Evolutionary conservation across 805 yeast genomes (phyloP).

Genomic region (Metschnikowia reukaufii): DNA sequence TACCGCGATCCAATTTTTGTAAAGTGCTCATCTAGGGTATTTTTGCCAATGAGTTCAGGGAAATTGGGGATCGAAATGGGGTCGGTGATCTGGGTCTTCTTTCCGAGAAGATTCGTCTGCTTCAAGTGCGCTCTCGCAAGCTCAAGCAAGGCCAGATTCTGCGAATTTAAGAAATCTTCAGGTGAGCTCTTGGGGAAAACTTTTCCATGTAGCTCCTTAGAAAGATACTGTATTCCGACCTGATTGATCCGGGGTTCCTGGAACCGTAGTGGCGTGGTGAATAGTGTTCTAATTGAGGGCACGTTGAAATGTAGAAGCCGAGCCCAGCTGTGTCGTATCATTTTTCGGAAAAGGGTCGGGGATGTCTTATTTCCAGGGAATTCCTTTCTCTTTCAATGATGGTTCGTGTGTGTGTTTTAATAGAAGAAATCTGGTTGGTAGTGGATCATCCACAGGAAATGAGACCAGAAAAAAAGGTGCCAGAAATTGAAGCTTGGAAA

Average conservation of each 20-base stretch:
- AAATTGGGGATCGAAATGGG: conserved; percentile 59
- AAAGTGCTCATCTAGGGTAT: conserved; percentile 82
- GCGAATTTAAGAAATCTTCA: conserved; percentile 28
- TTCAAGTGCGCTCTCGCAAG: conserved; percentile 61
- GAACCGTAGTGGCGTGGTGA: conserved; percentile 1
- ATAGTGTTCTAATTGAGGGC: background rate
- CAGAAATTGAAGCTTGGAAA: background rate
- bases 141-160: conserved; percentile 34
- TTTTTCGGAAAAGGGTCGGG: background rate
- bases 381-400: too few species aligned
- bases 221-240: conserved; percentile 78
- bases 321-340: conserved; percentile 7
- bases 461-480: background rate
- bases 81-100: conserved; percentile 58
- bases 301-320: background rate
- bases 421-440: background rate
- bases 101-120: conserved; percentile 70
- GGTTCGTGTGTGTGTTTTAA: too few species aligned
- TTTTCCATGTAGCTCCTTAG: conserved; percentile 56
- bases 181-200: conserved; percentile 50
- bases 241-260: conserved; percentile 62
- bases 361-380: background rate
- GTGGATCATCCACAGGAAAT: background rate
- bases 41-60: conserved; percentile 71
- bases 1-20: conserved; percentile 60